Conservation (phyloP, 2,329 filamentous ascomycete genomes). For the Coleophoma cylindrospora region DNA sequence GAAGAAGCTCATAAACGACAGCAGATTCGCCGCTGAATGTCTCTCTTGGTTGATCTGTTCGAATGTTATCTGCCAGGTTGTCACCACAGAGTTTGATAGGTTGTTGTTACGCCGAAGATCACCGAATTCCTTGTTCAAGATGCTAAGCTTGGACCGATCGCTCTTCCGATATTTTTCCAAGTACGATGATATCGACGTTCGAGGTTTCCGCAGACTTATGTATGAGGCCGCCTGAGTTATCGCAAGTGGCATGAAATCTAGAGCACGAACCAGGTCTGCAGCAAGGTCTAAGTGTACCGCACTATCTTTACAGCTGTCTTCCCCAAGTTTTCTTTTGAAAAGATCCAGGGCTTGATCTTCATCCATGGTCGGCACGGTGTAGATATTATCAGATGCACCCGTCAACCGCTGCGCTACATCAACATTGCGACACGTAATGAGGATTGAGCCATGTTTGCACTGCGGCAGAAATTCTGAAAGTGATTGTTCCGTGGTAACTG, state of each 20-base stretch:
- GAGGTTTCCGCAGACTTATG: background rate
- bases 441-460: too few species aligned
- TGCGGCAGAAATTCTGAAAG: too few species aligned
- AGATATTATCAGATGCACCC: too few species aligned
- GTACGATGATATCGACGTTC: background rate
- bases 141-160: background rate
- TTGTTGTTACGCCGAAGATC: background rate
- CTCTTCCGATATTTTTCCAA: background rate
- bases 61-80: background rate
- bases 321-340: too few species aligned
- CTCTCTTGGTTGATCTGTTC: background rate
- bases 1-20: background rate
- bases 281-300: background rate
- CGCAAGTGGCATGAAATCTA: background rate
- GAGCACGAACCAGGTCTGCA: background rate
- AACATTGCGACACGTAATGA: too few species aligned
- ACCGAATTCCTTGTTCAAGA: background rate
- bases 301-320: too few species aligned
- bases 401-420: too few species aligned
- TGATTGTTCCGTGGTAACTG: too few species aligned
- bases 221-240: background rate
- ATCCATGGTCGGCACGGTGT: too few species aligned
- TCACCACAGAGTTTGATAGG: background rate
- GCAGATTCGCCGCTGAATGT: background rate
- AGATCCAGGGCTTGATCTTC: too few species aligned